Conservation (phyloP, 805 yeast species). For the Nakazawaea ishiwadae region DNA sequence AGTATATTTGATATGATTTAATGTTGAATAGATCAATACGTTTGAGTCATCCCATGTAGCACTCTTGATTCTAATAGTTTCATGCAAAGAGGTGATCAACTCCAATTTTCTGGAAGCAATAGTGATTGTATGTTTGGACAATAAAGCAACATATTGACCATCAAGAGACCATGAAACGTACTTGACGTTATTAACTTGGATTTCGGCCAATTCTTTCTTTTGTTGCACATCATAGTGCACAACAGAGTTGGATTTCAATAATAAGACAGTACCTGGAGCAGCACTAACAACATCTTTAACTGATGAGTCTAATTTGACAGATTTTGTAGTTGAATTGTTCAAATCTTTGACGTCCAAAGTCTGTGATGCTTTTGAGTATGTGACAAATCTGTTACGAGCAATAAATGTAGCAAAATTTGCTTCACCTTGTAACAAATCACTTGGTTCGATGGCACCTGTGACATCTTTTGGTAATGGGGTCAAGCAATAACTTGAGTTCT, state of each 20-base stretch:
- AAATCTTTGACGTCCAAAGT: constrained; percentile 81
- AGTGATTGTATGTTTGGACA: constrained; percentile 89
- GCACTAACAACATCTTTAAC: constrained; percentile 72
- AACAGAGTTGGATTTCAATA: constrained; percentile 69
- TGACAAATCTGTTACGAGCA: constrained; percentile 91
- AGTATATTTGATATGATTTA: constrained; percentile 93
- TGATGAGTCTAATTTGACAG: constrained; percentile 61
- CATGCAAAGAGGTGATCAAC: constrained; percentile 80
- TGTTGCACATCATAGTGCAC: constrained; percentile 91
- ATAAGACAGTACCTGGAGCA: constrained; percentile 77
- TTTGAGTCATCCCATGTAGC: constrained; percentile 97
- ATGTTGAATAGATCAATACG: constrained; percentile 86
- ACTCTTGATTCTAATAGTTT: constrained; percentile 92
- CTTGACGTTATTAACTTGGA: constrained; percentile 73
- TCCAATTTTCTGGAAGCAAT: constrained; percentile 79
- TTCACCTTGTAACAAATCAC: constrained; percentile 71
- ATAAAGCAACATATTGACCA: constrained; percentile 80
- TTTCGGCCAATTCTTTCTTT: constrained; percentile 67
- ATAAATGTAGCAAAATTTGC: constrained; percentile 87
- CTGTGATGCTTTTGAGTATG: constrained; percentile 59
- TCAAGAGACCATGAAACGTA: constrained; percentile 87
- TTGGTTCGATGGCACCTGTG: constrained; percentile 91
- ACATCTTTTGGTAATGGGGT: constrained; percentile 79
- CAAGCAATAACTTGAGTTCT: constrained; percentile 64
- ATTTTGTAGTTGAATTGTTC: constrained; percentile 75